These are phyloP conservation scores for Firmiana major DNA, from an alignment of 345 rosid genomes.

Conservation along the genomic window DNA sequence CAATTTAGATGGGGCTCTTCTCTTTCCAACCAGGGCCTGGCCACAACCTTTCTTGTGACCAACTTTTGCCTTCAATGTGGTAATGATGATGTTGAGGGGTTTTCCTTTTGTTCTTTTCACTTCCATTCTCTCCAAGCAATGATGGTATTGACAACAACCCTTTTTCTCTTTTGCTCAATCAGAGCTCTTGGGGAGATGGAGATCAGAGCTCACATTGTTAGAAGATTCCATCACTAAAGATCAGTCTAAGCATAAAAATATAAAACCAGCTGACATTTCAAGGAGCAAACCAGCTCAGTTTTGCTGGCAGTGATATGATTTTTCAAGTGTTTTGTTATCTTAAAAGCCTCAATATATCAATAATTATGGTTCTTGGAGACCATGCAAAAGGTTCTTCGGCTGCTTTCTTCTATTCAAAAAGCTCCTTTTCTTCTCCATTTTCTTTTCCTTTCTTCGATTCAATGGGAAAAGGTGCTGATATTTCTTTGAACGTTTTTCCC, in stretches of 20 bases:
- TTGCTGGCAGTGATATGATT: conserved; percentile 27
- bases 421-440: conserved; percentile 18
- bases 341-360: conserved; percentile 52
- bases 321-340: conserved; percentile 24
- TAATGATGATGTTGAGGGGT: conserved; percentile 33
- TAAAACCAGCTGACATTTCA: conserved; percentile 27
- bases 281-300: conserved; percentile 33
- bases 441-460: conserved; percentile 7
- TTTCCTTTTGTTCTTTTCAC: conserved; percentile 15
- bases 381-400: conserved; percentile 54
- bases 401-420: conserved; percentile 31
- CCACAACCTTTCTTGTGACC: conserved; percentile 39
- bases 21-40: conserved; percentile 17
- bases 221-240: conserved; percentile 43
- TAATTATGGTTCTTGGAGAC: conserved; percentile 63
- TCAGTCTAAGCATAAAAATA: conserved; percentile 22
- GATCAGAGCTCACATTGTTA: conserved; percentile 24
- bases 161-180: conserved; percentile 37
- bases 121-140: conserved; percentile 29
- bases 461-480: neutral
- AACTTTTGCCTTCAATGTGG: conserved; percentile 25
- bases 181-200: conserved; percentile 19
- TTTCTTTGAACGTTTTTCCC: conserved; percentile 22
- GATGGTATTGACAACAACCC: conserved; percentile 32
- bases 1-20: conserved; percentile 6